These are phyloP conservation scores for Ceriops tagal DNA, from an alignment of 345 rosid genomes.

Conservation along the genomic window DNA sequence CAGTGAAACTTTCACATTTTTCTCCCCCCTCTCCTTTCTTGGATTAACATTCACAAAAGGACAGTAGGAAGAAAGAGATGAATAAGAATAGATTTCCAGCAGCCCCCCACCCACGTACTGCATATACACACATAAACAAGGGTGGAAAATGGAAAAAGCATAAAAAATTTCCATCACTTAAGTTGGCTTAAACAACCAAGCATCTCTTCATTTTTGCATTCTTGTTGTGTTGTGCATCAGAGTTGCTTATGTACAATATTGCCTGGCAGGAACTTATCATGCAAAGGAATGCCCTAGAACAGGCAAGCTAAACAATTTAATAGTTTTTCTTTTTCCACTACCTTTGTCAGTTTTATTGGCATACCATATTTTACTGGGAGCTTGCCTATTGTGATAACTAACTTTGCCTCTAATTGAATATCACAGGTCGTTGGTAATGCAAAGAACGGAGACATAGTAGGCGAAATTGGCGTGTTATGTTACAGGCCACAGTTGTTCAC, in stretches of 20 bases:
- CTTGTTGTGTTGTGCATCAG: slow-evolving; percentile 1
- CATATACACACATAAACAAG: too few species aligned
- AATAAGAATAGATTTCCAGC: too few species aligned
- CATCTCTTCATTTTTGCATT: not conserved
- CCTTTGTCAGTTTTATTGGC: not conserved
- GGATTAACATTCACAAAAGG: too few species aligned
- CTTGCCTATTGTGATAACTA: slow-evolving; percentile 4
- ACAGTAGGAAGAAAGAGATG: too few species aligned
- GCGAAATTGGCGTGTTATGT: slow-evolving; percentile 82
- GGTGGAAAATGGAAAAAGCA: too few species aligned
- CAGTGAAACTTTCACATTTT: too few species aligned
- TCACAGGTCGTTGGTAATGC: slow-evolving; percentile 65
- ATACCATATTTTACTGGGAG: not conserved
- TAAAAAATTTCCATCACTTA: not conserved
- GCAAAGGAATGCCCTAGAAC: slow-evolving; percentile 53
- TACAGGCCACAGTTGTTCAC: slow-evolving; percentile 89
- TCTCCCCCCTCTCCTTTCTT: too few species aligned
- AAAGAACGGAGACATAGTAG: slow-evolving; percentile 62
- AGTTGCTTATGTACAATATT: slow-evolving; percentile 17
- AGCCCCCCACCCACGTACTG: too few species aligned
- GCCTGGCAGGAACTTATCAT: slow-evolving; percentile 57
- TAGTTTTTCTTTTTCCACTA: slow-evolving; percentile 4
- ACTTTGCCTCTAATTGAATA: slow-evolving; percentile 2
- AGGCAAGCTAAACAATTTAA: slow-evolving; percentile 39
- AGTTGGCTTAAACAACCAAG: not conserved